A percentile compares a stretch with the other conserved stretches of the same genome.
Evolutionary conservation across 352 stramenopile species (phyloP).

Genomic region (Globisporangium rhizosaccharum): DNA sequence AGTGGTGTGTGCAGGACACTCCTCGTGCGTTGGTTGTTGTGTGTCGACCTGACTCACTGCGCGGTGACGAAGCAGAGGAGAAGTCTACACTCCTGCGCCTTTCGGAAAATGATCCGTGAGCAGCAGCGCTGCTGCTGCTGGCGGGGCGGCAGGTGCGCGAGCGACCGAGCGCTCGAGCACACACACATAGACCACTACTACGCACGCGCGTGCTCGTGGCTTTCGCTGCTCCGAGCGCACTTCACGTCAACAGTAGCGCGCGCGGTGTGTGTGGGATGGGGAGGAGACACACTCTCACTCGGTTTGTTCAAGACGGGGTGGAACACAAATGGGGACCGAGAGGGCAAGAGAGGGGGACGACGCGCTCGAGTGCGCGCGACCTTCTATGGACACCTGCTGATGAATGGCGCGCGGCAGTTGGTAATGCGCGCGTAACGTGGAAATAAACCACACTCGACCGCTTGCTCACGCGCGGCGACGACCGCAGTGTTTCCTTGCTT

Average conservation of each 20-base stretch:
- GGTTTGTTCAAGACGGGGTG: neutral
- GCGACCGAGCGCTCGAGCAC: neutral
- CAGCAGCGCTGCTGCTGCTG: neutral
- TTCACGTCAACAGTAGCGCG: neutral
- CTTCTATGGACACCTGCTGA: neutral
- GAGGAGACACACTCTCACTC: neutral
- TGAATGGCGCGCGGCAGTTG: neutral
- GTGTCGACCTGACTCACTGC: neutral
- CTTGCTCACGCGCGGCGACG: too few relatives aligned
- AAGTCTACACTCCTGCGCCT: neutral
- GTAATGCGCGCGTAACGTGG: constrained; percentile 2
- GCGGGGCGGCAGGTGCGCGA: too few relatives aligned
- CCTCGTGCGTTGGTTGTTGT: neutral
- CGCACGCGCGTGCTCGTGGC: neutral
- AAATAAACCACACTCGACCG: neutral
- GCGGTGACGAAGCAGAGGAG: neutral
- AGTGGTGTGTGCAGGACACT: too few relatives aligned
- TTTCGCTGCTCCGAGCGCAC: neutral
- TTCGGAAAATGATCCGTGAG: constrained; percentile 7
- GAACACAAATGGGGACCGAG: constrained; percentile 4
- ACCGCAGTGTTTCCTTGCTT: too few relatives aligned
- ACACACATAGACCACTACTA: neutral
- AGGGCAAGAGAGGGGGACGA: constrained; percentile 6
- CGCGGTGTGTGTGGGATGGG: neutral
- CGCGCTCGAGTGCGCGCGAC: neutral